A percentile compares a stretch with the other conserved stretches of the same genome.
phyloP scores from a whole-genome alignment of 1,284 basidiomycete species.

The Cryptococcus amylolentus region DNA sequence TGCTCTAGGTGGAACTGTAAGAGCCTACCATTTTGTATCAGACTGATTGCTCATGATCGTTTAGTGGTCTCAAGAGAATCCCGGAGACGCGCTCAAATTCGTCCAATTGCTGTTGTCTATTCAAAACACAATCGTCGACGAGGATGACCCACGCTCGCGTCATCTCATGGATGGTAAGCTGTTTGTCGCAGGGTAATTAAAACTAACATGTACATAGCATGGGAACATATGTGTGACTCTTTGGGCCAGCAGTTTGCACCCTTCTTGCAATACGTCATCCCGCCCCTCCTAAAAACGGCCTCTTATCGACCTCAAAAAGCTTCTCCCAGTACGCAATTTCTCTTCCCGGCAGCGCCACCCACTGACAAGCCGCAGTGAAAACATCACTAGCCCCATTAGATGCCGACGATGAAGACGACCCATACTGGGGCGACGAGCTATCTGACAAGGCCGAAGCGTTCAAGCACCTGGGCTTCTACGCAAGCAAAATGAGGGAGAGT shows the following conservation, averaged over 20 bases:
- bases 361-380: too few species aligned
- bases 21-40: neutral
- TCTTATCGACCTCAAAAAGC: constrained; percentile 60
- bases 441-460: constrained; percentile 47
- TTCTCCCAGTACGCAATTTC: constrained; percentile 6
- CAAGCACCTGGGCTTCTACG: constrained; percentile 75
- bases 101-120: constrained; percentile 70
- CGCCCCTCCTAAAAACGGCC: constrained; percentile 67
- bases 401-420: too few species aligned
- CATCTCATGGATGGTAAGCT: constrained; percentile 39
- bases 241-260: constrained; percentile 76
- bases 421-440: too few species aligned
- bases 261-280: constrained; percentile 76
- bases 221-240: constrained; percentile 77
- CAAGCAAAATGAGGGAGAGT: constrained; percentile 62
- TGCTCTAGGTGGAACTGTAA: constrained; percentile 53
- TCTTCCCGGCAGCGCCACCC: too few species aligned
- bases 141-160: constrained; percentile 28
- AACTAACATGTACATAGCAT: constrained; percentile 53
- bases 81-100: constrained; percentile 61
- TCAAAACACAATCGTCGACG: constrained; percentile 58
- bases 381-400: too few species aligned
- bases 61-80: too few species aligned
- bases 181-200: neutral
- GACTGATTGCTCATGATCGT: too few species aligned